phyloP scores from a whole-genome alignment of 306 rosid genomes.

The Morella rubra region DNA sequence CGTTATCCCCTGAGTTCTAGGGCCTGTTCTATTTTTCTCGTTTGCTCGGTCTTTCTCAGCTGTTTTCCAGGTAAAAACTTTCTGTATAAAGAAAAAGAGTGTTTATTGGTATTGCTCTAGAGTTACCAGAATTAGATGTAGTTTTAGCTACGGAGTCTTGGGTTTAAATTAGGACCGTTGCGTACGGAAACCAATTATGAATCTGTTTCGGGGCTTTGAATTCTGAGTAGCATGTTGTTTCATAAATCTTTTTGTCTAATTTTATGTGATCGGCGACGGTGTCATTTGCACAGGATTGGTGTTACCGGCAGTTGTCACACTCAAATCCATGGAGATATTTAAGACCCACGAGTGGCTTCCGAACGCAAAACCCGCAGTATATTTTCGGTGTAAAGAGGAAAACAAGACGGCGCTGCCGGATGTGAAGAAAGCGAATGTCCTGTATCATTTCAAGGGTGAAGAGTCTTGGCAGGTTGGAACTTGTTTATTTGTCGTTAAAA shows the following conservation, averaged over 20 bases:
- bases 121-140: background rate
- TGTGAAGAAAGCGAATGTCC: constrained; percentile 47
- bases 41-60: constrained; percentile 36
- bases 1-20: constrained; percentile 24
- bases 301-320: constrained; percentile 59
- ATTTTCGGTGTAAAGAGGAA: constrained; percentile 70
- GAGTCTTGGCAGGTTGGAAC: constrained; percentile 92
- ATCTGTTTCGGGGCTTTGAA: background rate
- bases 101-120: background rate
- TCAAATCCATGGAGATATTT: constrained; percentile 61
- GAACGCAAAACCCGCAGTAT: constrained; percentile 49
- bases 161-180: background rate
- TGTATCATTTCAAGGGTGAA: constrained; percentile 66
- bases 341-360: constrained; percentile 61
- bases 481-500: background rate
- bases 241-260: background rate
- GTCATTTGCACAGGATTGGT: constrained; percentile 38
- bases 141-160: background rate
- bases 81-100: background rate
- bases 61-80: constrained; percentile 51
- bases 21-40: constrained; percentile 28
- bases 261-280: background rate
- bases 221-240: background rate
- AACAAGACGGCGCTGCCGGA: constrained; percentile 58
- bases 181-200: background rate